Conservation (phyloP, 306 rosid species). For the Castanopsis chinensis region DNA sequence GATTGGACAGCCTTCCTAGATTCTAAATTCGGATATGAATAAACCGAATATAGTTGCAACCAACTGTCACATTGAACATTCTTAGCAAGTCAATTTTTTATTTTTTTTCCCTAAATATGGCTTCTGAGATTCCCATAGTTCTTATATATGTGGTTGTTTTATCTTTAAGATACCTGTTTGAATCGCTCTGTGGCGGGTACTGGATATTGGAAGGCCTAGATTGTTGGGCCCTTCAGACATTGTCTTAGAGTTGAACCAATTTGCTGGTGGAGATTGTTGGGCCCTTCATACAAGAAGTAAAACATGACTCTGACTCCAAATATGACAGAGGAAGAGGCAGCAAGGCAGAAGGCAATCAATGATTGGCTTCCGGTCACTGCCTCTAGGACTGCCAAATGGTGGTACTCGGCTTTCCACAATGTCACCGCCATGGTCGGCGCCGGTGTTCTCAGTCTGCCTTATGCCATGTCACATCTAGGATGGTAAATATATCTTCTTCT, state of each 20-base stretch:
- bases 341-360: constrained; percentile 32
- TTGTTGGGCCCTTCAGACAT: background rate
- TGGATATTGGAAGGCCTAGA: background rate
- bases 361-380: constrained; percentile 90
- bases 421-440: constrained; percentile 98
- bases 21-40: background rate
- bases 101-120: background rate
- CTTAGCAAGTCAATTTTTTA: background rate
- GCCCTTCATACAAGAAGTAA: background rate
- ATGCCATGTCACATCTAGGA: constrained; percentile 75
- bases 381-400: constrained; percentile 83
- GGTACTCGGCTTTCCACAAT: constrained; percentile 90
- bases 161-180: too few species aligned
- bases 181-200: background rate
- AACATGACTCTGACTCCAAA: background rate
- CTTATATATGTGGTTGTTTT: background rate
- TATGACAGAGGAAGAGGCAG: background rate
- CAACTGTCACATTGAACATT: background rate
- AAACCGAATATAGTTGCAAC: too few species aligned
- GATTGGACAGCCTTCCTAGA: background rate
- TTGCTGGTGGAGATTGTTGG: background rate
- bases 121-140: too few species aligned
- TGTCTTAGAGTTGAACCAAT: background rate
- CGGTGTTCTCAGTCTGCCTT: constrained; percentile 88
- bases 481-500: constrained; percentile 40